These are phyloP conservation scores for Eucalyptus microcorys DNA, from an alignment of 345 rosid species.

Conservation along the genomic window DNA sequence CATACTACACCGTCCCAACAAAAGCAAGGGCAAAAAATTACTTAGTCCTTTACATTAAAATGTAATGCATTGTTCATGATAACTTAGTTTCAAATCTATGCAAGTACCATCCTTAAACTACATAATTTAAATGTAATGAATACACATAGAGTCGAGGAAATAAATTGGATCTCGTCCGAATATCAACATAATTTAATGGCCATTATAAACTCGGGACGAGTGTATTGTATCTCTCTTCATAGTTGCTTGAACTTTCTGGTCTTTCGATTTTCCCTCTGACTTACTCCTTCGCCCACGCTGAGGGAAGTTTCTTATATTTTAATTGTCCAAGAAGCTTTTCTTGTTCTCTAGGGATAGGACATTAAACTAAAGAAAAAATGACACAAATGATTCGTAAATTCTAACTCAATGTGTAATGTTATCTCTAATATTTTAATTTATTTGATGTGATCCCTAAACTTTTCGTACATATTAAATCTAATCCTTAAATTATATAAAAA, in stretches of 20 bases:
- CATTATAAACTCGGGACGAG: too few species aligned
- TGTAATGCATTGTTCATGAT: background rate
- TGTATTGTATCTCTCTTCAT: too few species aligned
- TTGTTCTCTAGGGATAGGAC: background rate
- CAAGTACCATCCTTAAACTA: background rate
- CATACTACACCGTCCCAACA: fast-evolving
- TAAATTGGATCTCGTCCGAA: too few species aligned
- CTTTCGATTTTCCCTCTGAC: too few species aligned
- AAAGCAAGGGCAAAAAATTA: background rate
- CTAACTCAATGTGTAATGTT: too few species aligned
- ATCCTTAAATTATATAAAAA: background rate
- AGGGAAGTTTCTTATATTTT: too few species aligned
- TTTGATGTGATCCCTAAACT: fast-evolving
- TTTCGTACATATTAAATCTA: fast-evolving
- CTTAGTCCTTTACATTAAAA: background rate
- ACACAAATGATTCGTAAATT: background rate
- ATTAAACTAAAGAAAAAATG: background rate
- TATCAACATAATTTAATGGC: too few species aligned
- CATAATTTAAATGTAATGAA: background rate
- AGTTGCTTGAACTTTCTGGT: too few species aligned
- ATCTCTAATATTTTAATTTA: fast-evolving
- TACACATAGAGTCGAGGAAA: background rate
- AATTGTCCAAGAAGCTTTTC: background rate
- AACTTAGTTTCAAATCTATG: background rate
- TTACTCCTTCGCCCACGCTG: too few species aligned